These are phyloP conservation scores for Aspergillus viridinutans DNA, from an alignment of 2,329 filamentous ascomycete genomes.

Conservation along the genomic window DNA sequence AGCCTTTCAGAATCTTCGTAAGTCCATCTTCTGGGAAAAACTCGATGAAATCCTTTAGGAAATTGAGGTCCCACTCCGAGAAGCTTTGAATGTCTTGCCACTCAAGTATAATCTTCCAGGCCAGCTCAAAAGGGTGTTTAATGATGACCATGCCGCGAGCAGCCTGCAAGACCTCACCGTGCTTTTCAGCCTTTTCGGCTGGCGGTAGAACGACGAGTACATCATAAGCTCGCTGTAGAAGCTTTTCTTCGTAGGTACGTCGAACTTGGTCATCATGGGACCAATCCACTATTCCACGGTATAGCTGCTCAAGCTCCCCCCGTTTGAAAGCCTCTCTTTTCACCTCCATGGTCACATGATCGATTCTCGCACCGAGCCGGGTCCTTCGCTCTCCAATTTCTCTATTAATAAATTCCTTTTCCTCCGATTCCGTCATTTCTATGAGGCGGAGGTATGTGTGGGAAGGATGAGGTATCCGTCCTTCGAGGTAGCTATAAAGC, in stretches of 20 bases:
- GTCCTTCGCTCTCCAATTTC: constrained; percentile 87
- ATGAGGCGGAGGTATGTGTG: constrained; percentile 78
- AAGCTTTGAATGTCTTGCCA: constrained; percentile 78
- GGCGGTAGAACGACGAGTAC: constrained; percentile 64
- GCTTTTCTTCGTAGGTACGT: constrained; percentile 83
- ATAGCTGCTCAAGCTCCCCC: constrained; percentile 76
- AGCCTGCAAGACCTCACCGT: constrained; percentile 67
- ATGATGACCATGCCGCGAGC: constrained; percentile 95
- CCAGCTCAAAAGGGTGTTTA: constrained; percentile 80
- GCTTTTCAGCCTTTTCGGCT: constrained; percentile 66
- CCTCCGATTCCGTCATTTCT: constrained; percentile 77
- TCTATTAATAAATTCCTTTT: constrained; percentile 83
- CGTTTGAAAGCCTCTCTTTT: constrained; percentile 75
- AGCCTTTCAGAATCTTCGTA: constrained; percentile 75
- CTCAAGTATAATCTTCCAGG: constrained; percentile 87
- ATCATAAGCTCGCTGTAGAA: constrained; percentile 77
- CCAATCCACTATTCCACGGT: constrained; percentile 85
- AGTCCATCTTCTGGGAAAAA: constrained; percentile 84
- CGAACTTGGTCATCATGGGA: constrained; percentile 78
- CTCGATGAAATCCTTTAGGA: constrained; percentile 74
- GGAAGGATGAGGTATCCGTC: constrained; percentile 72
- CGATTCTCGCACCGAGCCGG: constrained; percentile 75
- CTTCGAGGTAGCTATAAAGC: constrained; percentile 78
- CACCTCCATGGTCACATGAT: constrained; percentile 79
- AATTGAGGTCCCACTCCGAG: constrained; percentile 68